Evolutionary conservation across 2,329 filamentous ascomycete species (phyloP), one percentile per base, ranked within the genome.

Genomic region (Fusarium metavorans): DNA sequence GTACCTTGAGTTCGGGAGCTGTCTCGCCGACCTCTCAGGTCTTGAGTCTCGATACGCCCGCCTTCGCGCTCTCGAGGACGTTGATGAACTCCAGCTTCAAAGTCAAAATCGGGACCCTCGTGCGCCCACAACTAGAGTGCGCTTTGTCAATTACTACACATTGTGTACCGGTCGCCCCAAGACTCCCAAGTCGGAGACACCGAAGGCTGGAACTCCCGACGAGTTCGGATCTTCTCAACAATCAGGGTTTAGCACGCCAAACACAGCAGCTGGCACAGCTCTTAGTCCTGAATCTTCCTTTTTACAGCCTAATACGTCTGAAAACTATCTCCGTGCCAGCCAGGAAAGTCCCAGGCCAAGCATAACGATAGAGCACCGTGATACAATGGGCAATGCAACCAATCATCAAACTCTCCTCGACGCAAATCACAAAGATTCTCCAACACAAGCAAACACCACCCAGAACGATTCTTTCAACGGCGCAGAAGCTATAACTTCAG

Each of bases 61-160:
- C 48, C 84, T 98, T 30, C 89, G 94, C 64, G 89, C 88, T 2
- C 84, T 97, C 11, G 95, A 97, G 80, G 92, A 94, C 78, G 85
- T 91, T 6, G 89, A 94, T 66, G 90, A 92, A 72, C 77, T 88
- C 2, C 82, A 77, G 78, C 59, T 72, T 76, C 52, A 64, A 72
- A 54, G 74, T 20, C 32, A 67, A 66, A 54, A 74, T 4, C 60
- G 74, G 2, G 70, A 75, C 20, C 67, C 74, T 3, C 41, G 61
- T 14, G 68, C 68, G 3, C 68, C 84, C 5, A 78, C 84, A 2
- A 84, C 86, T 3, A 87, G 92, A 62, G 89, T 97, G 13, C 89
- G 95, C 18, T 98, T 98, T 78, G 87, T 94, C 67, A 98, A 98
- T 80, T 98, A 97, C 81, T 98, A 96, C 80, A 97, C 95, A 1